phyloP scores from a whole-genome alignment of 2,329 filamentous ascomycete genomes.

The Zasmidium angulare region DNA sequence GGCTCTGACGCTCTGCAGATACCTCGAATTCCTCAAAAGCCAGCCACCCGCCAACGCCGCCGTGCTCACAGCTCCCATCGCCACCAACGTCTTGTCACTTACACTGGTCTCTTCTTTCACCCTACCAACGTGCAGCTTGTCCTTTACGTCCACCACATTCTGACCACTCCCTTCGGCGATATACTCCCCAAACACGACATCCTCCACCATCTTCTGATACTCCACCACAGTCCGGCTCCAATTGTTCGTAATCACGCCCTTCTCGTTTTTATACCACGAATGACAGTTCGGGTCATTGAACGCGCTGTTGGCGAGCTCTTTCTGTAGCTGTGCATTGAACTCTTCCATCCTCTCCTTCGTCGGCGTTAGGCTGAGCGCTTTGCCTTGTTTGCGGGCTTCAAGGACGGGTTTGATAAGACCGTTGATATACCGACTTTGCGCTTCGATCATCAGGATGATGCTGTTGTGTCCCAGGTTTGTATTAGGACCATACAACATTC shows the following conservation, averaged over 20 bases:
- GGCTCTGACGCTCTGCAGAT: conserved; percentile 22
- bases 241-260: conserved; percentile 58
- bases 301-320: conserved; percentile 42
- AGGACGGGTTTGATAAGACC: conserved; percentile 52
- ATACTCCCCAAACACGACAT: conserved; percentile 49
- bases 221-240: conserved; percentile 55
- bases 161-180: conserved; percentile 36
- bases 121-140: conserved; percentile 40
- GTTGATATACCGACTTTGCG: conserved; percentile 56
- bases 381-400: conserved; percentile 41
- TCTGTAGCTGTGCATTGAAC: conserved; percentile 52
- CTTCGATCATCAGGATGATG: conserved; percentile 64
- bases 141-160: conserved; percentile 35
- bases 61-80: conserved; percentile 38
- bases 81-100: conserved; percentile 39
- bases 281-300: conserved; percentile 58
- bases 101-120: conserved; percentile 48
- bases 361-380: conserved; percentile 48
- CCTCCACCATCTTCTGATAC: conserved; percentile 51
- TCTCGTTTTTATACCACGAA: conserved; percentile 58
- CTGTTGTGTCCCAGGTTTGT: conserved; percentile 53
- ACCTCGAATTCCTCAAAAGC: conserved; percentile 46
- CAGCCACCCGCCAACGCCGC: conserved; percentile 39
- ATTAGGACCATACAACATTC: conserved; percentile 60
- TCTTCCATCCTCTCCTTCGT: conserved; percentile 39